Base-by-base conservation (phyloP, 805 yeast species). In the Candida ovalis region DNA sequence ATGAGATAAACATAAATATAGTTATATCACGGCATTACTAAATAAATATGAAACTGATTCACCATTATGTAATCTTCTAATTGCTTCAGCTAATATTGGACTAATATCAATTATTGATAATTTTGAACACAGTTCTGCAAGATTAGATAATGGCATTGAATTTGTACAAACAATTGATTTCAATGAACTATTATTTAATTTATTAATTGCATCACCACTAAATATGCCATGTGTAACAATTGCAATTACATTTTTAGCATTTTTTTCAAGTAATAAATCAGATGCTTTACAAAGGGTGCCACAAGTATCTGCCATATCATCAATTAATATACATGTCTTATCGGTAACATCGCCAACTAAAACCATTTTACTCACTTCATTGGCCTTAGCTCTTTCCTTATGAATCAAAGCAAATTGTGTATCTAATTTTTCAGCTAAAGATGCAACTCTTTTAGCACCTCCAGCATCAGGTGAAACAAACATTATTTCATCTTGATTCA, bases 231-330 rank as follows among this genome's bases (percentile, higher is more conserved):
- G 99, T 1, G 98, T 92, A 10, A 92, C 97, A 44, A 94, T 85
- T 12, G 98, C 96, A 54, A 92, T 80, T 22, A 94, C 98, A 53
- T 81, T 78, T 50, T 79, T 75, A 3, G 99, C 98, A 27, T 90
- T 88, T 55, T 88, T 82, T 21, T 79, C 83, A 55, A 90, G 70
- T 51, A 92, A 72, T 5, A 91, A 82, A 53, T 92, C 96, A 10
- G 96, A 92, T 1, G 98, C 98, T 68, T 92, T 92, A 54, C 88
- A 94, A 55, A 92, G 73, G 2, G 99, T 92, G 37, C 99, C 98
- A 70, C 98, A 92, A 4, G 99, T 92, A 64, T 92, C 99, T 35
- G 98, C 98, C 95, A 92, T 94, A 66, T 92, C 99, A 67, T 92
- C 99, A 30, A 92, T 88, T 53, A 92, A 72, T 22, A 94, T 75